Percentiles rank a stretch among this genome's conserved stretches.
Conservation (phyloP, 192 early-diverging fungal species). For the Pilobolus umbonatus region DNA sequence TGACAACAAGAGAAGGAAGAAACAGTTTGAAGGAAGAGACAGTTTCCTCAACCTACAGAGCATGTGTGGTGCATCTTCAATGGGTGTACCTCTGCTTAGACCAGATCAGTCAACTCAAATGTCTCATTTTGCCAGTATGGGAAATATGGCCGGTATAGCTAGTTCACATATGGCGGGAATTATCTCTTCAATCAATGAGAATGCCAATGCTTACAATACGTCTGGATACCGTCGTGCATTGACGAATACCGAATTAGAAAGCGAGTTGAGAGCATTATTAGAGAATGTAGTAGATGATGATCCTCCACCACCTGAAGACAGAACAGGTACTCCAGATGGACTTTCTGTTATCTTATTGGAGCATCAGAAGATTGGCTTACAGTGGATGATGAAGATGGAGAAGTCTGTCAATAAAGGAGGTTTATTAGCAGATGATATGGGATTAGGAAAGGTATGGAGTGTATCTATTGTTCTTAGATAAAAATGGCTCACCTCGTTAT, state of each 20-base stretch:
- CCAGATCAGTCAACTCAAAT: no score
- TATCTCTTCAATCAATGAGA: no score
- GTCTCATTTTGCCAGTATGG: no score
- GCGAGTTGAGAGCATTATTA: slow-evolving; percentile 32
- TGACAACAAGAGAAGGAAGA: no score
- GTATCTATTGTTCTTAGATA: background rate
- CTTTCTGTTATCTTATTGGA: slow-evolving; percentile 42
- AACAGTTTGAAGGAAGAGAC: no score
- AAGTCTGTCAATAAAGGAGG: slow-evolving; percentile 43
- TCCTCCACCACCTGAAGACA: slow-evolving; percentile 30
- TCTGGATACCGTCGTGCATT: no score
- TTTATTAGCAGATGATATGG: slow-evolving; percentile 66
- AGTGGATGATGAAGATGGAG: slow-evolving; percentile 59
- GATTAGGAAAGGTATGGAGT: slow-evolving; percentile 51
- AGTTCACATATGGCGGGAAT: no score
- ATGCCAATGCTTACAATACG: no score
- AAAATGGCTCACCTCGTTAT: background rate
- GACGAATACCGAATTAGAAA: slow-evolving; percentile 10
- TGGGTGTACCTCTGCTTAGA: no score
- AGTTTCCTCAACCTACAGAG: no score
- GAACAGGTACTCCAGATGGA: slow-evolving; percentile 44
- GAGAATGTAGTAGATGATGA: slow-evolving; percentile 31
- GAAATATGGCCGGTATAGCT: no score
- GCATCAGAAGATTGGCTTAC: slow-evolving; percentile 56
- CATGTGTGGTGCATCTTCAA: no score